Base-by-base conservation (phyloP, 1,284 basidiomycete genomes). In the Malassezia obtusa region DNA sequence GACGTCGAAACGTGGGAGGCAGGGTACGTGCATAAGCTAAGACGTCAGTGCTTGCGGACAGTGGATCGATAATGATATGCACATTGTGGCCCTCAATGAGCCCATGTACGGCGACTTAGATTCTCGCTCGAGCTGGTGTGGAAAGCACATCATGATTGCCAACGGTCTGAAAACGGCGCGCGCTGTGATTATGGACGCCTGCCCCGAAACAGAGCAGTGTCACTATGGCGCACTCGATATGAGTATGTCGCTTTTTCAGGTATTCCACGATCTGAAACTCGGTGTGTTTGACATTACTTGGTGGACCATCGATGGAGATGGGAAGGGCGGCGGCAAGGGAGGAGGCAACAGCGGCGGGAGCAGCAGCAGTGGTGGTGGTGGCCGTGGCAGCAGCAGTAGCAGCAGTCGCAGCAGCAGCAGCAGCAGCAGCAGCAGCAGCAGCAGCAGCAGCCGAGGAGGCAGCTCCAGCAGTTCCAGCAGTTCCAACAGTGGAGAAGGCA, bases 281-380 rank as follows among this genome's bases (percentile, higher is more conserved):
- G 67, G 67, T 33, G 61, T 56, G 2, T 67, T 69, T 52, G 52
- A 60, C 36, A 67, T 69, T 39, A 66, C 63, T 3, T 69, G 65
- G 65, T 67, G 63, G 64, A 52, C 50, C 12, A 50, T 50, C 11
- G 45, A 33, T 3, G 45, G 38, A n/a, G 28, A 45, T 21, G 39
- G 25, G 26, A 22, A 22, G 28, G 28, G 30, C 37, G n/a, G 43
- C 15, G 60, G 58, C 17, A 59, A 57, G 22, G 50, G 54, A 22
- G 53, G 57, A 17, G 55, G 52, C 21, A 49, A 51, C 37, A 39
- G 24, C 45, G 43, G 33, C 30, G 24, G 28, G 17, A 14, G 11
- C 14, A 9, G 11, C 1, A 15, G n/a, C 15, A 33, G 21, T 21
- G 21, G 21, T 15, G 37, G 24, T 43, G 43, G 32, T 28, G 17